Conservation (phyloP, 306 rosid species). For the Phaseolus lunatus region DNA sequence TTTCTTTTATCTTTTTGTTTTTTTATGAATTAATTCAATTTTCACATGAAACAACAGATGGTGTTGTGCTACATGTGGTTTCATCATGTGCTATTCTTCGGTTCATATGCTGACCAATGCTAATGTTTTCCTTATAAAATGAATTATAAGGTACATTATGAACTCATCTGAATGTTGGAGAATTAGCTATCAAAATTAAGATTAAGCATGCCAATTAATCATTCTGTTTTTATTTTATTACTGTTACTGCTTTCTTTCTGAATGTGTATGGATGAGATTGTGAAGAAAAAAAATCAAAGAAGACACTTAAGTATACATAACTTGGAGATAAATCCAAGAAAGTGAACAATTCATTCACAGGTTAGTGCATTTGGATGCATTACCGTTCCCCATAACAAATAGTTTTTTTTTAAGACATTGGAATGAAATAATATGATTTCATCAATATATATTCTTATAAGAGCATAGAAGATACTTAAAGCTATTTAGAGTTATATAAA, state of each 20-base stretch:
- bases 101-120: slow-evolving; percentile 21
- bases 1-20: not conserved
- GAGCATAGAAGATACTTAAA: no score
- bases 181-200: slow-evolving; percentile 41
- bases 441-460: no score
- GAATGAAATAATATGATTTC: no score
- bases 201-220: slow-evolving; percentile 10
- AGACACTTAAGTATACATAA: not conserved
- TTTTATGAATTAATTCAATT: not conserved
- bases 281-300: slow-evolving; percentile 9
- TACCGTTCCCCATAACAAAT: not conserved
- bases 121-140: slow-evolving; percentile 18
- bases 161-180: slow-evolving; percentile 25
- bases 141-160: slow-evolving; percentile 5
- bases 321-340: slow-evolving; percentile 1
- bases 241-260: no score
- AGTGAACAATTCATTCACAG: not conserved
- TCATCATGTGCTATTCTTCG: slow-evolving; percentile 50
- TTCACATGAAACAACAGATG: slow-evolving; percentile 37
- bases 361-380: not conserved
- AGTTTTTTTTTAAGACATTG: no score
- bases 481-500: no score
- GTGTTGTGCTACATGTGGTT: slow-evolving; percentile 40
- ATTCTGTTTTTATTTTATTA: slow-evolving; percentile 9
- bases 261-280: no score